phyloP scores from a whole-genome alignment of 2,329 filamentous ascomycete genomes.

The Cytospora paraplurivora region DNA sequence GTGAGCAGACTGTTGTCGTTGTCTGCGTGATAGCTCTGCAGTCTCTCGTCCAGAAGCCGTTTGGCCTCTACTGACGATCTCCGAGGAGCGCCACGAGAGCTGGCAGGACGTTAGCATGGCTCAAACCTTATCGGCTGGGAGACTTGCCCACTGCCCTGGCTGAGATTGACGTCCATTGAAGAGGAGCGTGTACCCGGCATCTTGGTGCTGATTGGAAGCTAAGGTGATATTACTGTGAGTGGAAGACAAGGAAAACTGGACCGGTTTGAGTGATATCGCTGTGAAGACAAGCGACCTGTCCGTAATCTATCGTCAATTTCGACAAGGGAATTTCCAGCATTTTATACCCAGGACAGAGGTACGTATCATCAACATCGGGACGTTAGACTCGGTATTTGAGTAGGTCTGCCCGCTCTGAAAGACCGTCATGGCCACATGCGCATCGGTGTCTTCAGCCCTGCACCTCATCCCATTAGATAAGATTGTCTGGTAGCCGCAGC shows the following conservation, averaged over 20 bases:
- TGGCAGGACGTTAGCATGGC: background rate
- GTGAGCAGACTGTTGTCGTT: background rate
- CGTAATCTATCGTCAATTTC: background rate
- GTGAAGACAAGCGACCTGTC: background rate
- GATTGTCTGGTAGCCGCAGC: background rate
- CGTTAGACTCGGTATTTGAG: background rate
- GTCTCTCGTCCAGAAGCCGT: slow-evolving; percentile 14
- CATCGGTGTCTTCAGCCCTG: background rate
- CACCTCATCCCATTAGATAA: background rate
- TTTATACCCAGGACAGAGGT: background rate
- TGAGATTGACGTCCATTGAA: slow-evolving; percentile 17
- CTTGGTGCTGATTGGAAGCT: background rate
- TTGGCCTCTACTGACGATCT: background rate
- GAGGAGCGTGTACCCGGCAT: slow-evolving; percentile 18
- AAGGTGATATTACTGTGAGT: background rate
- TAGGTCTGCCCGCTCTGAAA: background rate
- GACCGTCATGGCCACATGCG: background rate
- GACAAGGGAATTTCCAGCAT: background rate
- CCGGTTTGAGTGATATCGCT: background rate
- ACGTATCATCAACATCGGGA: background rate
- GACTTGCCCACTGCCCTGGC: background rate
- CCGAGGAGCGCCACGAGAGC: background rate
- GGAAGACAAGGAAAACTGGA: background rate
- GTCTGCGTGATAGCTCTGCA: slow-evolving; percentile 3
- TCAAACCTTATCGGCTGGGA: no score